phyloP scores from a whole-genome alignment of 192 early-diverging fungal genomes.

The Spizellomyces sp. region DNA sequence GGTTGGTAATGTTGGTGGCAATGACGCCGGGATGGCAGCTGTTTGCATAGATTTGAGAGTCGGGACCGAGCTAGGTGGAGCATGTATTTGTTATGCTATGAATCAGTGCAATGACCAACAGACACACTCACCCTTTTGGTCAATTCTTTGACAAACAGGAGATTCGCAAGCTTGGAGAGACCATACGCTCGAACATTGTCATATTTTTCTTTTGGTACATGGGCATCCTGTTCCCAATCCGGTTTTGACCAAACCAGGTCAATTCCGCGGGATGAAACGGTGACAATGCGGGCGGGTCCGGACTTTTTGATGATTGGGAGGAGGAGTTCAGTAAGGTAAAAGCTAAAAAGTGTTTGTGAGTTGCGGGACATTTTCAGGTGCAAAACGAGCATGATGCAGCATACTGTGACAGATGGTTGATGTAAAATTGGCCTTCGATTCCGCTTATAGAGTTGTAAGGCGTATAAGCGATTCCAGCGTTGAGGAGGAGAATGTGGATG shows the following conservation, averaged over 20 bases:
- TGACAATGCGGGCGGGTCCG: constrained; percentile 49
- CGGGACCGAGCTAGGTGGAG: neutral
- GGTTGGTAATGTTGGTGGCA: constrained; percentile 14
- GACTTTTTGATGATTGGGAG: neutral
- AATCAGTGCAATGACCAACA: neutral
- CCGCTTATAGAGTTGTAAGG: constrained; percentile 50
- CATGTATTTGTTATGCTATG: too few species aligned
- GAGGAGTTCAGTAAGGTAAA: neutral
- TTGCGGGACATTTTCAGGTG: constrained; percentile 44
- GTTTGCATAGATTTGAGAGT: constrained; percentile 45
- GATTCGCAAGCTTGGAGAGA: constrained; percentile 58
- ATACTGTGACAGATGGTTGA: constrained; percentile 51
- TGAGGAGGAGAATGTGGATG: constrained; percentile 26
- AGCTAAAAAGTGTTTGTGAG: neutral
- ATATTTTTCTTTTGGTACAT: constrained; percentile 36
- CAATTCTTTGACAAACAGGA: constrained; percentile 53
- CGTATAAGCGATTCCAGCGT: constrained; percentile 23
- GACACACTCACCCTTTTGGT: constrained; percentile 34
- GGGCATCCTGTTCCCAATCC: neutral
- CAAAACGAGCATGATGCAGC: constrained; percentile 14
- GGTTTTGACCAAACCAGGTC: constrained; percentile 11
- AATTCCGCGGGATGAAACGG: constrained; percentile 34
- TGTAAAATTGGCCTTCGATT: constrained; percentile 59
- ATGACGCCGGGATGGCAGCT: constrained; percentile 42
- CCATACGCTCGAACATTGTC: constrained; percentile 26